These are phyloP conservation scores for Takakia lepidozioides DNA, from an alignment of 225 moss, liverwort and hornwort genomes.

Conservation along the genomic window DNA sequence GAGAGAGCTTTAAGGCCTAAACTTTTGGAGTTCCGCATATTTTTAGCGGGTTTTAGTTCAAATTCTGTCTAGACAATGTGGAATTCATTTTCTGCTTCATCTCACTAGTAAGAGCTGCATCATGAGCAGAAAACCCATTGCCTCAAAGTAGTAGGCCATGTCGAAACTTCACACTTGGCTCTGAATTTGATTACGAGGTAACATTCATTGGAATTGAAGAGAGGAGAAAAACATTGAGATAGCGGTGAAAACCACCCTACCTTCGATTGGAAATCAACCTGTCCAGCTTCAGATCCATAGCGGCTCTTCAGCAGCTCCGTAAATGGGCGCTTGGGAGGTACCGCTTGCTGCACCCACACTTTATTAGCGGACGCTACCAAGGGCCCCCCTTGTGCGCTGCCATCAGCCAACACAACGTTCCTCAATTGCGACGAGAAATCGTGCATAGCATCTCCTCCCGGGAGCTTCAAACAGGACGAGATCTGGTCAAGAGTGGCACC, in stretches of 20 bases:
- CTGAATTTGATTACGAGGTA: too few species aligned
- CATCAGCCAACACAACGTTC: conserved; percentile 39
- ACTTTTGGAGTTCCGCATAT: too few species aligned
- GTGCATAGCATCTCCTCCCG: conserved; percentile 35
- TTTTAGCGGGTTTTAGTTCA: too few species aligned
- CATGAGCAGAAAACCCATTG: too few species aligned
- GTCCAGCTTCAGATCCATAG: conserved; percentile 39
- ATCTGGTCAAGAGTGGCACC: conserved; percentile 73
- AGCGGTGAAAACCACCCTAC: conserved; percentile 9
- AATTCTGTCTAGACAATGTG: too few species aligned
- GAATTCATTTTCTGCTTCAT: too few species aligned
- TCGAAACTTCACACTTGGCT: neutral
- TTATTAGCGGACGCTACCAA: conserved; percentile 33
- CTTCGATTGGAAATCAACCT: conserved; percentile 44
- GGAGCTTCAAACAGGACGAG: conserved; percentile 34
- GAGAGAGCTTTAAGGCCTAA: too few species aligned
- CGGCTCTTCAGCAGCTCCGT: conserved; percentile 31
- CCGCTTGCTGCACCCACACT: conserved; percentile 50
- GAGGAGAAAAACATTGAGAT: neutral
- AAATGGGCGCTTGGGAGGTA: conserved; percentile 38
- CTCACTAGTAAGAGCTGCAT: too few species aligned
- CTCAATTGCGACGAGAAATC: conserved; percentile 39
- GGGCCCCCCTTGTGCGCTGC: conserved; percentile 22
- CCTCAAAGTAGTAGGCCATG: too few species aligned
- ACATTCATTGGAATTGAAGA: neutral